Evolutionary conservation across 768 basidiomycete species (phyloP).

Genomic region (Crucibulum laeve): DNA sequence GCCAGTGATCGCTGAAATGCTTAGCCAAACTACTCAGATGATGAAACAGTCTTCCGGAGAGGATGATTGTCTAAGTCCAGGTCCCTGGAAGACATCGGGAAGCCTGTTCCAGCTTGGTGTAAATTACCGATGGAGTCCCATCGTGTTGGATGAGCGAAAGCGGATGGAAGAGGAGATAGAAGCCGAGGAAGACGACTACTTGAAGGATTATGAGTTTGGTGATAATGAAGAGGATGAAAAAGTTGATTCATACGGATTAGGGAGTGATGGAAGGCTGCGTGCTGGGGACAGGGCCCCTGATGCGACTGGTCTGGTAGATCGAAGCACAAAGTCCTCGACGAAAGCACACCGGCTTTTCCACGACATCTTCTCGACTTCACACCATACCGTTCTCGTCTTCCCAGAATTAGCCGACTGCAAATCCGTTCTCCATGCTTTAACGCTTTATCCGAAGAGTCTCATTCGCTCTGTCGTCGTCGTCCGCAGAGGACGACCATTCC

Average conservation of each 20-base stretch:
- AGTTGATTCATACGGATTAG: constrained; percentile 17
- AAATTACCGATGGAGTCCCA: constrained; percentile 48
- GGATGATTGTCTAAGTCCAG: neutral
- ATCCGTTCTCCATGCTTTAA: constrained; percentile 11
- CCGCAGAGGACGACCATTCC: constrained; percentile 10
- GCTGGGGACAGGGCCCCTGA: constrained; percentile 45
- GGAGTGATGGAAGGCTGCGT: constrained; percentile 18
- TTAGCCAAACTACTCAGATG: constrained; percentile 21
- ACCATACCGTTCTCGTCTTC: constrained; percentile 40
- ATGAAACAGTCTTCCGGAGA: constrained; percentile 14
- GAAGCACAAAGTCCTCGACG: constrained; percentile 9
- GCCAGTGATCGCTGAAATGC: constrained; percentile 32
- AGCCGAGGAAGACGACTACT: constrained; percentile 8
- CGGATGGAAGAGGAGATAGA: constrained; percentile 8
- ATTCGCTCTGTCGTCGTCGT: constrained; percentile 23
- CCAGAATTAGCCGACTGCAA: constrained; percentile 15
- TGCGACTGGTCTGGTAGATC: constrained; percentile 27
- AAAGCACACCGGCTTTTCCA: constrained; percentile 25
- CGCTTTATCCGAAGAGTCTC: constrained; percentile 16
- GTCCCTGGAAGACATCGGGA: constrained; percentile 14
- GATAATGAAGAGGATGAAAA: constrained; percentile 24
- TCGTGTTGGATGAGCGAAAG: constrained; percentile 39
- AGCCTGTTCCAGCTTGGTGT: constrained; percentile 40
- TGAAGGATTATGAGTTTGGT: constrained; percentile 11
- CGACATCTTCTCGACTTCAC: constrained; percentile 23